Evolutionary conservation across 2,329 filamentous ascomycete species (phyloP), one percentile per base, ranked within the genome.

Genomic region (Aureobasidium subglaciale): DNA sequence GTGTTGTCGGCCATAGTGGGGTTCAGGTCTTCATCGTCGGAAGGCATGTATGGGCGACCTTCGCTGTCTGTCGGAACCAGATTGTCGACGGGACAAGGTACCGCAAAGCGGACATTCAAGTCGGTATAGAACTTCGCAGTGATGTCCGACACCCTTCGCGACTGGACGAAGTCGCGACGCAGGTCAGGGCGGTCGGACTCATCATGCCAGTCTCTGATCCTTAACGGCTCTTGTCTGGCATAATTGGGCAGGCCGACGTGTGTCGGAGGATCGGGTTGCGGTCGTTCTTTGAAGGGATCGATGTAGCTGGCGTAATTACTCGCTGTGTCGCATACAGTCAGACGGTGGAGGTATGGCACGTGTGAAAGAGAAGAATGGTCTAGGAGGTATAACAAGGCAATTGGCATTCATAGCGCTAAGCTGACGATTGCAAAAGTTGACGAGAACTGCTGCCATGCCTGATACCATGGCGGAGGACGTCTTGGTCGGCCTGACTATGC

Each of bases 81-180:
- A 9, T 73, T 69, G 59, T 74, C 70, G 42, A 73, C 66, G 37
- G 67, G 62, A 59, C 68, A 70, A 32, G 67, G 59, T 27, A 66
- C 61, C 53, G 66, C 59, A 56, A 74, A 65, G 20, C 69, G 65
- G 40, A 77, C 65, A 60, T 78, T 77, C 22, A 78, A 16, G 27
- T 56, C 42, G 34, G 37, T 18, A 27, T 48, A 56, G 43, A 56
- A 56, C 32, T 56, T 56, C 37, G 42, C 54, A 10, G 42, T 32
- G 10, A 56, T 56, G 27, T 56, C 54, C 13, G 54, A 48, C 13
- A 46, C 41, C 25, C 11, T 48, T 10, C 42, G 41, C 24, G 42
- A 46, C 25, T 48, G 24, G n/a, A 46, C 42, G 34, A 48, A 56
- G 10, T 46, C 41, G 32, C 42, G 41, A 32, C 54, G 41, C 25